Conservation (phyloP, 2,329 filamentous ascomycete genomes). For the Ceratocystis diversiconidia region DNA sequence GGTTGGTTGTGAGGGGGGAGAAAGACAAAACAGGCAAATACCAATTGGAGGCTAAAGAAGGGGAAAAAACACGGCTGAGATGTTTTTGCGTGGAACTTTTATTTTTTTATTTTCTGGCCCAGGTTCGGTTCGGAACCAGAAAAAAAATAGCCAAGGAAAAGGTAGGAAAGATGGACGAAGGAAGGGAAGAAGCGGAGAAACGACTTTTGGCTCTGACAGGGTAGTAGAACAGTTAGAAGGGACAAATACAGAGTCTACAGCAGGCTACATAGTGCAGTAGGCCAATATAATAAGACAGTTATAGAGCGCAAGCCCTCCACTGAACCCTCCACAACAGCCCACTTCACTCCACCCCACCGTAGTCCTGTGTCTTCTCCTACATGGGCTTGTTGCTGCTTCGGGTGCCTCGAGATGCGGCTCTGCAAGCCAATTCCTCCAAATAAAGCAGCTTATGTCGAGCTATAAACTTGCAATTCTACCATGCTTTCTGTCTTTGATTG, state of each 20-base stretch:
- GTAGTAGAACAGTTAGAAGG: background rate
- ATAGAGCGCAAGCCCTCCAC: background rate
- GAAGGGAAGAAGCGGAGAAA: slow-evolving; percentile 17
- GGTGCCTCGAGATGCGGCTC: too few relatives aligned
- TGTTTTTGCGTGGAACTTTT: slow-evolving; percentile 5
- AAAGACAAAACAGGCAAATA: slow-evolving; percentile 14
- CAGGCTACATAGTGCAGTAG: background rate
- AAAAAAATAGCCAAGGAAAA: slow-evolving; percentile 11
- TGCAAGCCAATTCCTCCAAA: too few relatives aligned
- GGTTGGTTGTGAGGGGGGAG: slow-evolving; percentile 7
- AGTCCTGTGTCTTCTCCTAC: too few relatives aligned
- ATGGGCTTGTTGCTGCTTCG: too few relatives aligned
- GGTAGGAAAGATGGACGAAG: slow-evolving; percentile 7
- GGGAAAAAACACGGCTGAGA: slow-evolving; percentile 12
- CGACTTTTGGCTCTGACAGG: background rate
- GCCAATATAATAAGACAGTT: too few relatives aligned
- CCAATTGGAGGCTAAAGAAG: slow-evolving; percentile 15
- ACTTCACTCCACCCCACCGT: too few relatives aligned
- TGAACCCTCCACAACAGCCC: background rate
- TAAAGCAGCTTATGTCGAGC: too few relatives aligned
- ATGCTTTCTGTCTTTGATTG: too few relatives aligned
- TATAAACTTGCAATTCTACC: too few relatives aligned
- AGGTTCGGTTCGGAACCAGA: slow-evolving; percentile 5
- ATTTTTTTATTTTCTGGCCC: background rate
- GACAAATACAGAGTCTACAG: background rate